Percentiles rank a stretch among this genome's conserved stretches.
Conservation (phyloP, 2,329 filamentous ascomycete genomes). For the Periconia digitata region DNA sequence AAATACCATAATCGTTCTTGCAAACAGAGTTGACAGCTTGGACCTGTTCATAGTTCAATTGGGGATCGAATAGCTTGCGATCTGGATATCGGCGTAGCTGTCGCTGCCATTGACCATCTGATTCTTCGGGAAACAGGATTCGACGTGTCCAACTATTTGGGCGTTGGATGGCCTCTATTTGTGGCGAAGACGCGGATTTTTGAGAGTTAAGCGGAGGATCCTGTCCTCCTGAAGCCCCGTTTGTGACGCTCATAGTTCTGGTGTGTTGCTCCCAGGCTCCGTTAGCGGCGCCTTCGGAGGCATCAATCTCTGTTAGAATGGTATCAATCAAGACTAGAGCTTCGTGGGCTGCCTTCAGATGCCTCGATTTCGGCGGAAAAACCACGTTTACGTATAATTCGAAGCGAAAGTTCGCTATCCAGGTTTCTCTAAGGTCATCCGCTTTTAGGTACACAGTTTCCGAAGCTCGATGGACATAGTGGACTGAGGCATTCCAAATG, state of each 20-base stretch:
- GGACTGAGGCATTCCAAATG: constrained; percentile 23
- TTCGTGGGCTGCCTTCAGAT: neutral
- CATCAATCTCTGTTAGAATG: too few species aligned
- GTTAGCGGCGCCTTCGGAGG: too few species aligned
- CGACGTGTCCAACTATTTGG: constrained; percentile 35
- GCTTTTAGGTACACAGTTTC: constrained; percentile 27
- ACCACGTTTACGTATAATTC: constrained; percentile 25
- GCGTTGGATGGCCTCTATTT: neutral
- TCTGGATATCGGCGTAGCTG: constrained; percentile 38
- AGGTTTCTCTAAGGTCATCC: constrained; percentile 11
- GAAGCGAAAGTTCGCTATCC: neutral
- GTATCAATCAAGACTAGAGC: constrained; percentile 10
- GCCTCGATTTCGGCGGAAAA: constrained; percentile 20
- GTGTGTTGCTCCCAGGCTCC: too few species aligned
- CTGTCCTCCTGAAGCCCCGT: too few species aligned
- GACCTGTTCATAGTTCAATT: constrained; percentile 53
- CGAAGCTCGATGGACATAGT: constrained; percentile 21
- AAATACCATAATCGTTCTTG: constrained; percentile 44
- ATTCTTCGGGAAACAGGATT: constrained; percentile 49
- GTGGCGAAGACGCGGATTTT: too few species aligned
- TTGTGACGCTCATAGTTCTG: too few species aligned
- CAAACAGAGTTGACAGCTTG: constrained; percentile 49
- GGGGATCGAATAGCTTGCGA: constrained; percentile 42
- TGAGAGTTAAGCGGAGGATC: too few species aligned
- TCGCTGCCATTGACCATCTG: constrained; percentile 43